Conservation (phyloP, 371 early-diverging fungal genomes). For the Mucor indicus region DNA sequence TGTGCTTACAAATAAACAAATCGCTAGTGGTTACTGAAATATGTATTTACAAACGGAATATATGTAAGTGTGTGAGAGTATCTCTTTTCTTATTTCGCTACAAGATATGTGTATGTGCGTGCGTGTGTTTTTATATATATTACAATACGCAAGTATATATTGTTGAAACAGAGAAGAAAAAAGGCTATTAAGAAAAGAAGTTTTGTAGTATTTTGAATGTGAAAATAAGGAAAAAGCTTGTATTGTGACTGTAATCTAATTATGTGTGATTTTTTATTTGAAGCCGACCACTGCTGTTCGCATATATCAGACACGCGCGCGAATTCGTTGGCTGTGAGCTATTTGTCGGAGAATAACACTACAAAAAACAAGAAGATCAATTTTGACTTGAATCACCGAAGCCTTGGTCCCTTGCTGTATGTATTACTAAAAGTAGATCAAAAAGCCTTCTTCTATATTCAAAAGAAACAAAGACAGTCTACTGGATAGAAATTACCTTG, state of each 20-base stretch:
- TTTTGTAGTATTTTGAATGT: neutral
- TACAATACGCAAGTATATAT: neutral
- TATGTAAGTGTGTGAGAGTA: neutral
- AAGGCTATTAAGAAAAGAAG: neutral
- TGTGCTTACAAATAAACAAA: no score
- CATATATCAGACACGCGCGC: constrained; percentile 16
- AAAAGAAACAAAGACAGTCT: no score
- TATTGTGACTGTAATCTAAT: constrained; percentile 13
- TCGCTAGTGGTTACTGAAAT: neutral
- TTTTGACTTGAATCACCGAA: no score
- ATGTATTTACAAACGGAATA: neutral
- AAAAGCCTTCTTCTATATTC: no score
- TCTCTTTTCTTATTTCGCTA: neutral
- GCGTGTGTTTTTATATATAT: no score
- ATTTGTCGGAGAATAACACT: neutral
- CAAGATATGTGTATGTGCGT: neutral
- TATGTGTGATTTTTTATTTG: constrained; percentile 2
- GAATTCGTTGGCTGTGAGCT: constrained; percentile 13
- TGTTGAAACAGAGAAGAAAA: neutral
- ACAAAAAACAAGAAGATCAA: no score
- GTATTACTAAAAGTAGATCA: no score
- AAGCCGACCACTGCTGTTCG: constrained; percentile 9
- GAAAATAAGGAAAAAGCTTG: neutral
- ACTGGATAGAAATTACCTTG: no score
- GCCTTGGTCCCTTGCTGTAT: no score